Percentiles rank a stretch among this genome's conserved stretches.
Conservation (phyloP, 495 filamentous ascomycete genomes). For the Aspergillus mulundensis region DNA sequence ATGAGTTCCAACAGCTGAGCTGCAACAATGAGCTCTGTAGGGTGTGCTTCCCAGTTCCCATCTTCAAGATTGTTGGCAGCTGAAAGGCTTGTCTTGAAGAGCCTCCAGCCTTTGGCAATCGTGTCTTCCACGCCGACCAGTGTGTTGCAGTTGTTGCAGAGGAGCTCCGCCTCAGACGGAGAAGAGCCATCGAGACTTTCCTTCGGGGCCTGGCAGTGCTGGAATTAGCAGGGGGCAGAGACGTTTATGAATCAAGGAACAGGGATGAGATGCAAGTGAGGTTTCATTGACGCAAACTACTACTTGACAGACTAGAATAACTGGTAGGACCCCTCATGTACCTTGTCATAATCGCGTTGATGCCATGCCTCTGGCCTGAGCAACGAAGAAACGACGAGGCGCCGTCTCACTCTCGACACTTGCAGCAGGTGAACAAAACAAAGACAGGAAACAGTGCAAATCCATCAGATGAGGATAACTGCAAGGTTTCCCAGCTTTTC, state of each 20-base stretch:
- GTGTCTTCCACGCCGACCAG: conserved; percentile 44
- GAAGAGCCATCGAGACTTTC: conserved; percentile 9
- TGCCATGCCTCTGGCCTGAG: conserved; percentile 47
- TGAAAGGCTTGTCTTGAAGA: conserved; percentile 50
- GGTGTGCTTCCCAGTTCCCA: conserved; percentile 31
- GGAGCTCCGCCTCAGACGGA: conserved; percentile 11
- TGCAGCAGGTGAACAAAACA: conserved; percentile 13
- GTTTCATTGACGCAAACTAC: background rate
- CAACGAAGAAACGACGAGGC: conserved; percentile 29
- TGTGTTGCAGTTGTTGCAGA: conserved; percentile 37
- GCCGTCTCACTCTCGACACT: conserved; percentile 18
- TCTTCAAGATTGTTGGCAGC: background rate
- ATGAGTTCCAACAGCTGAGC: conserved; percentile 50
- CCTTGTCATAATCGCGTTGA: conserved; percentile 49
- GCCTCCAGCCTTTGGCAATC: conserved; percentile 37
- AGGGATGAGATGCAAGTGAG: background rate
- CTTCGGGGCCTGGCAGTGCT: conserved; percentile 18
- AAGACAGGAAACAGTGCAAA: conserved; percentile 45
- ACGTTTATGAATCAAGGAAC: background rate
- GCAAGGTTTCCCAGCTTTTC: conserved; percentile 16
- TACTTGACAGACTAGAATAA: background rate
- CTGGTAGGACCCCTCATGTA: conserved; percentile 40
- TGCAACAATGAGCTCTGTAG: conserved; percentile 48
- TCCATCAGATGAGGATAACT: conserved; percentile 45
- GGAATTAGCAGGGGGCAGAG: conserved; percentile 16